Base-by-base conservation (phyloP, 2,329 filamentous ascomycete genomes). In the Diaporthe nobilis region DNA sequence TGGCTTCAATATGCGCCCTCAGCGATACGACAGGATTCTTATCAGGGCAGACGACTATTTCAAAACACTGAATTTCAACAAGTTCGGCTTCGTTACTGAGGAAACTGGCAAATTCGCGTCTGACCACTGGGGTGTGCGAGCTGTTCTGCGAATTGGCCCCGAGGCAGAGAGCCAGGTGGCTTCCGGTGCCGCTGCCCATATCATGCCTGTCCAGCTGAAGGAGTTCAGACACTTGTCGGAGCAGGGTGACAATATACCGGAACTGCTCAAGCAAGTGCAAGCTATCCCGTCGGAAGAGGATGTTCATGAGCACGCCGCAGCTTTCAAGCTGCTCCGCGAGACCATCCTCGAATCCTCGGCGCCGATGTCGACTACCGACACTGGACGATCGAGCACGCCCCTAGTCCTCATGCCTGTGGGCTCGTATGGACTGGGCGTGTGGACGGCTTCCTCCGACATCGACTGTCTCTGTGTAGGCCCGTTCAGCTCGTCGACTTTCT, bases 391-490 rank as follows among this genome's bases (percentile, higher is more conserved):
- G 10, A 79, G 80, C 2, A 81, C 83, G 20, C 81, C 86, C 1
- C 83, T 93, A 51, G 83, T 91, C 1, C 80, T 94, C 10, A 86
- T 90, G 8, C 87, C 92, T 0, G 90, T 93, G n/a, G 92, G 92
- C 0, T 94, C 92, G 0, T 93, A 92, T 79, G 90, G 89, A 4
- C 83, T 94, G 4, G 89, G 89, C 13, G 88, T 92, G 4, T 93
- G 92, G 90, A 90, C 89, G 1, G 79, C 84, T 2, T 81, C 86
- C 0, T 94, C 92, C 1, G 91, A 93, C 78, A 87, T 94, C 9
- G 91, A 94, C 82, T 92, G 91, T 78, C 86, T 94, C 8, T 93
- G 89, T 78, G 89, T 94, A 77, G 91, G 92, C 1, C 86, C 88
- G 31, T 90, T 92, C 74, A 91, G 90, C 79, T 84, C 90, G 1